phyloP scores from a whole-genome alignment of 2,329 filamentous ascomycete species.

The Penicillium vulpinum region DNA sequence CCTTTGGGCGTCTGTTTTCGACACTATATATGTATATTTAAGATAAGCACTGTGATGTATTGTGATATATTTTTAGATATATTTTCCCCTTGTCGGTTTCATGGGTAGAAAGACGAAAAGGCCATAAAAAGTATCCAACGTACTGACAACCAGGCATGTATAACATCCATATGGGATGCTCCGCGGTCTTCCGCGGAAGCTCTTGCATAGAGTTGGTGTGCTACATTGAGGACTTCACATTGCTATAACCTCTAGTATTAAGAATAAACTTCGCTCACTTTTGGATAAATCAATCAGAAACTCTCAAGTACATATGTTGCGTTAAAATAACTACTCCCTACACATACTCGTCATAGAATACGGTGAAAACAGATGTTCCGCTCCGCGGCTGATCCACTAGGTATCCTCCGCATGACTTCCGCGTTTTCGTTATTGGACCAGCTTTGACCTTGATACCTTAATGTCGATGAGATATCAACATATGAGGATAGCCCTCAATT shows the following conservation, averaged over 20 bases:
- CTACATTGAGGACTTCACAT: not conserved
- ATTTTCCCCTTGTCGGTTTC: not conserved
- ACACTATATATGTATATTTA: too few species aligned
- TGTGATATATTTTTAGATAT: too few species aligned
- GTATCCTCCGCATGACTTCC: slow-evolving; percentile 13
- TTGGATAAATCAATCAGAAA: not conserved
- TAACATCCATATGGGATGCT: not conserved
- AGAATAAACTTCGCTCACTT: not conserved
- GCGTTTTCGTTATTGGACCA: slow-evolving; percentile 9
- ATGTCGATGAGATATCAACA: slow-evolving; percentile 25
- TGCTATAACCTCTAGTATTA: not conserved
- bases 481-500: slow-evolving; percentile 19
- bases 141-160: too few species aligned
- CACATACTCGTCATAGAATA: not conserved
- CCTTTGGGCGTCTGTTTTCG: too few species aligned
- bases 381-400: slow-evolving; percentile 9
- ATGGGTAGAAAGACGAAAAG: not conserved
- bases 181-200: not conserved
- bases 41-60: too few species aligned
- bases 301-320: not conserved
- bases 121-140: too few species aligned
- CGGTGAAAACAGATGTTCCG: slow-evolving; percentile 9
- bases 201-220: not conserved
- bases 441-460: slow-evolving; percentile 15
- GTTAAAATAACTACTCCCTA: not conserved